Percentiles rank a stretch among this genome's conserved stretches.
These are phyloP conservation scores for Cupressus sempervirens DNA, from an alignment of 75 land plant species.

Conservation along the genomic window DNA sequence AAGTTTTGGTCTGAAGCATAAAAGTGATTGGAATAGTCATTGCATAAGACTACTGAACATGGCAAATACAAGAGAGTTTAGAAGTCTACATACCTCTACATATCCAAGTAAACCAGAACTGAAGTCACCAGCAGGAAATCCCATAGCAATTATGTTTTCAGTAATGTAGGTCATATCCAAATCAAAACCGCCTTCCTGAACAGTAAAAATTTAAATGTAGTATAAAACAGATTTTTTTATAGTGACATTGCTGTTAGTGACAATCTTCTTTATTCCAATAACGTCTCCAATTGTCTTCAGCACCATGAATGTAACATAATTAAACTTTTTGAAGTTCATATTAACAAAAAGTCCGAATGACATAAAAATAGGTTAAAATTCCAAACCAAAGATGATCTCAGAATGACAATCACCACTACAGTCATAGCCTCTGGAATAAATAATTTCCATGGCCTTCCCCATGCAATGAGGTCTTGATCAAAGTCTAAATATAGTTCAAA, in stretches of 20 bases:
- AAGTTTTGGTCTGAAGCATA: not conserved
- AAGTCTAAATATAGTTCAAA: not conserved
- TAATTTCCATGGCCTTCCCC: not conserved
- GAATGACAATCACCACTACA: not conserved
- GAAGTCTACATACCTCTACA: conserved; percentile 64
- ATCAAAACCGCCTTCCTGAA: conserved; percentile 97
- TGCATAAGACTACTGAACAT: not conserved
- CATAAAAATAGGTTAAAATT: not conserved
- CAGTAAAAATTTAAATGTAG: not conserved
- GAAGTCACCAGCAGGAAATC: conserved; percentile 98
- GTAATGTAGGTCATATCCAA: conserved; percentile 99
- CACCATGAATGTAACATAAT: not conserved
- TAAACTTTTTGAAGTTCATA: not conserved
- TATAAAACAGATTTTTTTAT: not conserved
- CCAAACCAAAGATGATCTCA: not conserved
- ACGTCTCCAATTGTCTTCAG: not conserved
- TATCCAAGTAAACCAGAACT: conserved; percentile 98
- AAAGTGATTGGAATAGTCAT: not conserved
- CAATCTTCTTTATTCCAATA: not conserved
- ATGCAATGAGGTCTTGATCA: not conserved
- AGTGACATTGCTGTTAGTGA: not conserved
- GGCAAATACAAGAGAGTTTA: not conserved
- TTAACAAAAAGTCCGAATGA: not conserved
- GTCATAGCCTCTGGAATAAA: not conserved
- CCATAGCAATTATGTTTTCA: conserved; percentile 99